Percentiles rank a stretch among this genome's conserved stretches.
Evolutionary conservation across 2,329 filamentous ascomycete genomes (phyloP).

Genomic region (Aspergillus brunneoviolaceus): DNA sequence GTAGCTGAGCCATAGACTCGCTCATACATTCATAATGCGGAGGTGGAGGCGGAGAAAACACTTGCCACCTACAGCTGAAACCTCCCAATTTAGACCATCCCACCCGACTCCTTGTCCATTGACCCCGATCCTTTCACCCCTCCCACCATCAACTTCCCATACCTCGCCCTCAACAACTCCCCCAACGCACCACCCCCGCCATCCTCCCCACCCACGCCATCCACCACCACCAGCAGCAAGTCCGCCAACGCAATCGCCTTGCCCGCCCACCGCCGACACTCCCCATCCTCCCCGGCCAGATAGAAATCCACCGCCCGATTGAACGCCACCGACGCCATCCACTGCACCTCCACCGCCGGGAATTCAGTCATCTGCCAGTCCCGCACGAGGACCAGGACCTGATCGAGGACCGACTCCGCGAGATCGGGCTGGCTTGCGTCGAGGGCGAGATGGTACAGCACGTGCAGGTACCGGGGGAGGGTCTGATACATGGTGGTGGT

Average conservation of each 20-base stretch:
- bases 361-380: constrained; percentile 32
- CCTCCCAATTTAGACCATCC: too few species aligned
- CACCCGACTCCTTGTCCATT: too few species aligned
- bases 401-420: constrained; percentile 38
- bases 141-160: constrained; percentile 22
- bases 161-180: constrained; percentile 28
- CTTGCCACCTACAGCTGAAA: too few species aligned
- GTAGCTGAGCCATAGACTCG: too few species aligned
- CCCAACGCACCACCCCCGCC: constrained; percentile 29
- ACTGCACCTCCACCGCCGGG: constrained; percentile 56
- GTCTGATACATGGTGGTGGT: constrained; percentile 42
- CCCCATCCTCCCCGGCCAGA: constrained; percentile 28
- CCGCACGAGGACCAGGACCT: constrained; percentile 28
- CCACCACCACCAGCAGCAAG: constrained; percentile 13
- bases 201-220: constrained; percentile 11
- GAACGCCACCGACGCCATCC: constrained; percentile 56
- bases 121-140: constrained; percentile 12
- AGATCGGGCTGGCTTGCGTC: constrained; percentile 32
- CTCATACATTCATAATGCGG: too few species aligned
- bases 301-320: constrained; percentile 59
- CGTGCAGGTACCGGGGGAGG: constrained; percentile 75
- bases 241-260: constrained; percentile 38
- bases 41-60: too few species aligned
- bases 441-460: constrained; percentile 67
- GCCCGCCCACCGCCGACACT: constrained; percentile 37